Base-by-base conservation (phyloP, 75 land plant genomes). In the Picea sitchensis region DNA sequence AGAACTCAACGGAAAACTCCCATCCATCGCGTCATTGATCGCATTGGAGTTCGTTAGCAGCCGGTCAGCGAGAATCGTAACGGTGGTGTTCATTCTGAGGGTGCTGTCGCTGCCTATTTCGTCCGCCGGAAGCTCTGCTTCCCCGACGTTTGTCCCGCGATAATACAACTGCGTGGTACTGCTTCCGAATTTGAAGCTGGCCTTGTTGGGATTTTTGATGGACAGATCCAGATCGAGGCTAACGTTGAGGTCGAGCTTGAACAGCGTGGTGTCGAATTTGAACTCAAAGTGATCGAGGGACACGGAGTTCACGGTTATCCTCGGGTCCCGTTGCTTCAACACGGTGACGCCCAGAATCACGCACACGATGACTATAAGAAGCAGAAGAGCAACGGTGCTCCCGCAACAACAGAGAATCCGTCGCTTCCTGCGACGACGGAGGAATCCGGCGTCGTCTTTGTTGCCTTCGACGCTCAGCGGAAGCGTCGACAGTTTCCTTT, bases 51-150 rank as follows among this genome's bases (percentile, higher is more conserved):
- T 18, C 20, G 61, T 1, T 14, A 60, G 61, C 61, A 60, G 2
- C 20, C 61, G 61, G 44, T 83, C 87, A 0, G 89, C 94, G 58
- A 86, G 14, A 1, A 90, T 3, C 0, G 83, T 85, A 5, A 86
- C 72, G 0, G 17, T 26, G 4, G 74, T 60, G n/a, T 32, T 54
- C 58, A 83, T 54, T 20, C 5, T 30, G 23, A 58, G 14, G 59
- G 79, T 69, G 21, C 59, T 73, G 13, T 58, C 34, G 26, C 86
- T 79, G 5, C 18, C 61, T 2, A 87, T 58, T 63, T 81, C 59
- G 13, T 89, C 91, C 18, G 87, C 84, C 12, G 93, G 89, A 14
- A 91, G 83, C 41, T 20, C 73, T 58, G 92, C 93, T 13, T 83
- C 77, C 3, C 93, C 92, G 14, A 87, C 86, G 58, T 80, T 68